phyloP scores from a whole-genome alignment of 768 basidiomycete genomes.

The Ramaria rubella region DNA sequence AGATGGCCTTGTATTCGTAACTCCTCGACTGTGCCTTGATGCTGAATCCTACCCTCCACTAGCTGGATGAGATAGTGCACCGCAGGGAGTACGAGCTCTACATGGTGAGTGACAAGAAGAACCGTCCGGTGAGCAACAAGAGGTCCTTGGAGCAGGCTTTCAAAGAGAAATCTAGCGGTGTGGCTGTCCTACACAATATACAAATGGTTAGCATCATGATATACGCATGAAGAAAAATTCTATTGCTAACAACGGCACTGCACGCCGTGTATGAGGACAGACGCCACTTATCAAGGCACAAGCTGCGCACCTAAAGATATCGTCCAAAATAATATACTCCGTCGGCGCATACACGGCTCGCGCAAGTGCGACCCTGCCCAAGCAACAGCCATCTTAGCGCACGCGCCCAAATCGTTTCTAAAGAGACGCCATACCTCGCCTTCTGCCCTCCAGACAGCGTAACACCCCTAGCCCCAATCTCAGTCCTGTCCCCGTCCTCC shows the following conservation, averaged over 20 bases:
- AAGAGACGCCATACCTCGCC: conserved; percentile 46
- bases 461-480: conserved; percentile 75
- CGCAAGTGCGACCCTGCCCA: conserved; percentile 78
- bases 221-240: no score
- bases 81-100: conserved; percentile 72
- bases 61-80: conserved; percentile 70
- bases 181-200: conserved; percentile 58
- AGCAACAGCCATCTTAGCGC: no score
- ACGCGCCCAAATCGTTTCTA: neutral
- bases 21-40: conserved; percentile 62
- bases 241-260: conserved; percentile 65
- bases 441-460: conserved; percentile 80
- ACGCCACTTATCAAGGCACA: no score
- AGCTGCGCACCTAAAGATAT: conserved; percentile 10
- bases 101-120: conserved; percentile 68
- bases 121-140: conserved; percentile 65
- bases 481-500: conserved; percentile 80
- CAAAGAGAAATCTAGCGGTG: conserved; percentile 56
- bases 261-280: conserved; percentile 36
- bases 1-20: conserved; percentile 55
- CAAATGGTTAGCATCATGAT: no score
- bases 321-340: conserved; percentile 22
- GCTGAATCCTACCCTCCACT: conserved; percentile 75
- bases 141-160: conserved; percentile 59
- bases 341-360: conserved; percentile 73